These are phyloP conservation scores for Malus sylvestris DNA, from an alignment of 306 rosid species.

Conservation along the genomic window DNA sequence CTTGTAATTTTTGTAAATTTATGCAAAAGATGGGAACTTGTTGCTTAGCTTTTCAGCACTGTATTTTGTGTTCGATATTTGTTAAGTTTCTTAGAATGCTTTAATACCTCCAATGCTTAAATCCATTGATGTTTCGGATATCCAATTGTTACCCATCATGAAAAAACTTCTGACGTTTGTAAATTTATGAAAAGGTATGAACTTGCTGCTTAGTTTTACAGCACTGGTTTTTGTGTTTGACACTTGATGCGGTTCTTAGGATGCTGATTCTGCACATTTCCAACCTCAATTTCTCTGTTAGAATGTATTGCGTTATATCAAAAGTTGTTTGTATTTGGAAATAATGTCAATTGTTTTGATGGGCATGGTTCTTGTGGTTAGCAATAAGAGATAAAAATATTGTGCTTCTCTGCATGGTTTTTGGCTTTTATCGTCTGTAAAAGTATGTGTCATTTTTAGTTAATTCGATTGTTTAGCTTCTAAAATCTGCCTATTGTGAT, in stretches of 20 bases:
- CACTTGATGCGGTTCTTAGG: neutral
- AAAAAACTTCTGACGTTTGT: neutral
- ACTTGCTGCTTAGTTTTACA: neutral
- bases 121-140: neutral
- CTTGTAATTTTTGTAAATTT: neutral
- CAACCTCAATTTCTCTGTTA: neutral
- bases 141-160: neutral
- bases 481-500: neutral
- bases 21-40: neutral
- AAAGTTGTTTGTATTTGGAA: neutral
- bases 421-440: neutral
- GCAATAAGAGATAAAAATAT: neutral
- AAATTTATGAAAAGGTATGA: neutral
- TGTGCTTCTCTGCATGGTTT: neutral
- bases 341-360: neutral
- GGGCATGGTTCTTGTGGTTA: neutral
- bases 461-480: slow-evolving; percentile 10
- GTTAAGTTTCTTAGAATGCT: neutral
- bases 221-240: neutral
- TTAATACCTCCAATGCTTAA: neutral
- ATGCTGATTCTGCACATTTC: neutral
- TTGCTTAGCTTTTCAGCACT: neutral
- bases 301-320: neutral
- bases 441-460: neutral
- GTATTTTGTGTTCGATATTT: neutral